These are phyloP conservation scores for Teunomyces pallodes DNA, from an alignment of 805 yeast species.

Conservation along the genomic window DNA sequence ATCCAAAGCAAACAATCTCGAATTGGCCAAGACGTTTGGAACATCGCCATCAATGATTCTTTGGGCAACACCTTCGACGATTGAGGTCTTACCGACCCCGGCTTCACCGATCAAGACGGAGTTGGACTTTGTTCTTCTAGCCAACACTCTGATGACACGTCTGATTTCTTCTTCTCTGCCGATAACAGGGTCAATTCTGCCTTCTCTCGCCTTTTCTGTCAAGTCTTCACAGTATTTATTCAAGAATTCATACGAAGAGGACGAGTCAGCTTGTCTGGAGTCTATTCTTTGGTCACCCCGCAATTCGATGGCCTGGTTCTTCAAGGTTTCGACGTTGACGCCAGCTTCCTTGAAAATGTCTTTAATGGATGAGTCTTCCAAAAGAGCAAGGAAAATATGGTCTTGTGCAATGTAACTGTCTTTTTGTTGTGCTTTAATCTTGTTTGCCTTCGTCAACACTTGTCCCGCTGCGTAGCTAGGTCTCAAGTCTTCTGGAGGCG, in stretches of 20 bases:
- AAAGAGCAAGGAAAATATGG: slow-evolving; percentile 79
- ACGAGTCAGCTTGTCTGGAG: slow-evolving; percentile 90
- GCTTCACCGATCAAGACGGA: slow-evolving; percentile 98
- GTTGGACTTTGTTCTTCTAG: slow-evolving; percentile 96
- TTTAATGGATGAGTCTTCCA: slow-evolving; percentile 74
- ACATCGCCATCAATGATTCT: slow-evolving; percentile 94
- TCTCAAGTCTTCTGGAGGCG: slow-evolving; percentile 80
- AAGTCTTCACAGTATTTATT: slow-evolving; percentile 89
- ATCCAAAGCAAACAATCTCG: slow-evolving; percentile 84
- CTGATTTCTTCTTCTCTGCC: slow-evolving; percentile 99
- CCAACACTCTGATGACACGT: slow-evolving; percentile 88
- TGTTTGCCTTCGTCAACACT: slow-evolving; percentile 69
- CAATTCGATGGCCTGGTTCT: slow-evolving; percentile 71
- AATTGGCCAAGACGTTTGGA: slow-evolving; percentile 78
- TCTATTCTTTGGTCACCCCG: slow-evolving; percentile 93
- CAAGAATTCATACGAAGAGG: slow-evolving; percentile 78
- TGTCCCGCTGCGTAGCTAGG: slow-evolving; percentile 76
- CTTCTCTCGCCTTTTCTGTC: slow-evolving; percentile 90
- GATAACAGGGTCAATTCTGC: slow-evolving; percentile 95
- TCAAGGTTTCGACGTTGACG: slow-evolving; percentile 67
- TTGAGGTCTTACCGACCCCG: slow-evolving; percentile 98
- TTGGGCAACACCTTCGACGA: slow-evolving; percentile 98
- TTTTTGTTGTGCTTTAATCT: slow-evolving; percentile 82
- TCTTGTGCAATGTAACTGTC: slow-evolving; percentile 93
- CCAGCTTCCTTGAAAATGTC: slow-evolving; percentile 68